Evolutionary conservation across 2,329 filamentous ascomycete species (phyloP).

Genomic region (Dactylonectria estremocensis): DNA sequence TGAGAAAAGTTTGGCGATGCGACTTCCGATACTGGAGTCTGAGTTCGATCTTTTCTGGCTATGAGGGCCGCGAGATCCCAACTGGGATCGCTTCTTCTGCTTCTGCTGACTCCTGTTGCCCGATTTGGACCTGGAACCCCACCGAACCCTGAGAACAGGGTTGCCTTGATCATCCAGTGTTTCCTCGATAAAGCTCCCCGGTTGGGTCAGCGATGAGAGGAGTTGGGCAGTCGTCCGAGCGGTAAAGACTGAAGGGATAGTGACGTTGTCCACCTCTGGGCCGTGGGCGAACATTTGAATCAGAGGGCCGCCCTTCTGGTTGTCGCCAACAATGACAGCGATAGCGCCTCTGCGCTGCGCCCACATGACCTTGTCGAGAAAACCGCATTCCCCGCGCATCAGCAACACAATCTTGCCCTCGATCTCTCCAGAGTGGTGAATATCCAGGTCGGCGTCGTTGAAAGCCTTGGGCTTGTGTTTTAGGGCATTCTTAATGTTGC

Average conservation of each 20-base stretch:
- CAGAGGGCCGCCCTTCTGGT: constrained; percentile 88
- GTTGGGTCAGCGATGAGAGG: constrained; percentile 87
- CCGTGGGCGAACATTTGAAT: constrained; percentile 99
- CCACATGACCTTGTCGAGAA: constrained; percentile 98
- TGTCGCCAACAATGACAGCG: constrained; percentile 94
- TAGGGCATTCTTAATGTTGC: constrained; percentile 52
- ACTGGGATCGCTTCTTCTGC: constrained; percentile 6
- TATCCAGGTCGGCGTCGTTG: constrained; percentile 86
- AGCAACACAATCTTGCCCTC: constrained; percentile 92
- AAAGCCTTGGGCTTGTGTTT: constrained; percentile 65
- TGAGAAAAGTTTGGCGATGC: constrained; percentile 24
- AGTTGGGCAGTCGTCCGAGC: constrained; percentile 95
- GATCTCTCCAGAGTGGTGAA: constrained; percentile 94
- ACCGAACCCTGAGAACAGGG: constrained; percentile 68
- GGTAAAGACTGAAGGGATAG: constrained; percentile 95
- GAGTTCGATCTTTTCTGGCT: constrained; percentile 34
- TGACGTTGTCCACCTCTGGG: constrained; percentile 90
- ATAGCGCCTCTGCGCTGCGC: constrained; percentile 90
- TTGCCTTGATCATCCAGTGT: constrained; percentile 73
- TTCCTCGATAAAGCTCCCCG: constrained; percentile 74
- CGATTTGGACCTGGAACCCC: constrained; percentile 56
- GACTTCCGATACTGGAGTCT: constrained; percentile 16
- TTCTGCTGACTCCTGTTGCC: constrained; percentile 26
- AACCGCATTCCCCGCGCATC: constrained; percentile 94
- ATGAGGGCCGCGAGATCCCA: constrained; percentile 28